Percentiles rank a stretch among this genome's conserved stretches.
These are phyloP conservation scores for Barbarea vulgaris DNA, from an alignment of 345 rosid species.

Conservation along the genomic window DNA sequence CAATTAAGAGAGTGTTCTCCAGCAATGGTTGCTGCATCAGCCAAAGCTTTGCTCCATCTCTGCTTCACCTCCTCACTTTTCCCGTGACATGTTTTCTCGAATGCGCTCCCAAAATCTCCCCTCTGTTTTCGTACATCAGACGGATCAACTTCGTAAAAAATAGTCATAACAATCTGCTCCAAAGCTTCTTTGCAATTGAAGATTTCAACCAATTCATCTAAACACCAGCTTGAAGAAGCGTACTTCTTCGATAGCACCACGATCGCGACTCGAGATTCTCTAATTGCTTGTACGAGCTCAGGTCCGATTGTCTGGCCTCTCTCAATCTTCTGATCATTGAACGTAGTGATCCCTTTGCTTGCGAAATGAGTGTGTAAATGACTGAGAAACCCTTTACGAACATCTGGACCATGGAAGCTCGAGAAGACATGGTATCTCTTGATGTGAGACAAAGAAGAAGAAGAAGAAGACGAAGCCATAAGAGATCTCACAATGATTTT, in stretches of 20 bases:
- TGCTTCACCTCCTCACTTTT: background rate
- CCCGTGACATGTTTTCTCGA: background rate
- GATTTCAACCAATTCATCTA: slow-evolving; percentile 1
- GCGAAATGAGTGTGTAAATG: background rate
- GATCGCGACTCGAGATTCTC: background rate
- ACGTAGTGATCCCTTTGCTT: background rate
- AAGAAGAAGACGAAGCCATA: slow-evolving; percentile 7
- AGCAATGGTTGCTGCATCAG: background rate
- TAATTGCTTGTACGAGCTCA: background rate
- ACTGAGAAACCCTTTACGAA: background rate
- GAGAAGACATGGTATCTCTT: slow-evolving; percentile 1
- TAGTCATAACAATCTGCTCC: background rate
- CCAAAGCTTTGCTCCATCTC: background rate
- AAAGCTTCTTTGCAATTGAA: background rate
- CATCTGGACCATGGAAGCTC: slow-evolving; percentile 14
- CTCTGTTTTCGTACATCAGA: background rate
- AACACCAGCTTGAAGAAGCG: background rate
- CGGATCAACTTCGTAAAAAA: background rate
- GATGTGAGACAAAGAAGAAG: background rate
- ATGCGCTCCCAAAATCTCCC: background rate
- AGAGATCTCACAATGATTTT: background rate
- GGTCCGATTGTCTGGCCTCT: slow-evolving; percentile 4
- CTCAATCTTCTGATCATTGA: background rate
- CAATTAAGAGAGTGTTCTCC: background rate
- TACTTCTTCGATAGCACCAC: background rate